Base-by-base conservation (phyloP, 768 basidiomycete genomes). In the Rubroboletus pulcherrimus region DNA sequence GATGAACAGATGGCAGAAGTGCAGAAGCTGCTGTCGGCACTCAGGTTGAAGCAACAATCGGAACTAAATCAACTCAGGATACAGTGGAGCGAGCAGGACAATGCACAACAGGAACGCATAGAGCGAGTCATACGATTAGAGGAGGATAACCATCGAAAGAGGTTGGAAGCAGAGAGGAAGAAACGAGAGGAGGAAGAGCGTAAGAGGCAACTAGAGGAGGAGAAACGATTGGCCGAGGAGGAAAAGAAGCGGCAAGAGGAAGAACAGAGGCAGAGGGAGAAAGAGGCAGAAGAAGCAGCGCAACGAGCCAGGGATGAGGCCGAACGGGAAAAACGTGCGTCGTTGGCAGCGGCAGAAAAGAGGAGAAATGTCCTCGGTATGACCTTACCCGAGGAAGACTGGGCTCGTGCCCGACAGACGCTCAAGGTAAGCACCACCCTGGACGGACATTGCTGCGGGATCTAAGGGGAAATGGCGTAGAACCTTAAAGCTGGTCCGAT, bases 401-500 rank as follows among this genome's bases (percentile, higher is more conserved):
- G 89, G 89, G 60, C 68, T 41, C 68, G 75, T 31, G 84, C 82
- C 9, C 78, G 87, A 19, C 68, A 71, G 29, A 74, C 72, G 37
- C 73, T 90, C 33, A 74, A 75, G 74, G 89, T 86, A 69, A 51
- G 75, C 19, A 46, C 21, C 19, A 47, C 26, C n/a, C 30, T 40
- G 26, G 44, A 55, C 55, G 55, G 58, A 54, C 17, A 65, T 64
- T 67, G 40, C 29, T 48, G 58, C 54, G 63, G 68, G 33, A 24
- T 48, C 63, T 67, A 54, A 70, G 57, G 7, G 59, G 63, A 19
- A 24, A 54, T 51, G 48, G 26, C 10, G 11, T 59, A 93, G 83
- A 66, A 70, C 50, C 74, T 91, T 49, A 94, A 94, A 74, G 70
- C 73, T 3, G 81, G 83, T 34, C 75, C 81, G 26, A 81, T 91